These are phyloP conservation scores for Turritis glabra DNA, from an alignment of 345 rosid genomes.

Conservation along the genomic window DNA sequence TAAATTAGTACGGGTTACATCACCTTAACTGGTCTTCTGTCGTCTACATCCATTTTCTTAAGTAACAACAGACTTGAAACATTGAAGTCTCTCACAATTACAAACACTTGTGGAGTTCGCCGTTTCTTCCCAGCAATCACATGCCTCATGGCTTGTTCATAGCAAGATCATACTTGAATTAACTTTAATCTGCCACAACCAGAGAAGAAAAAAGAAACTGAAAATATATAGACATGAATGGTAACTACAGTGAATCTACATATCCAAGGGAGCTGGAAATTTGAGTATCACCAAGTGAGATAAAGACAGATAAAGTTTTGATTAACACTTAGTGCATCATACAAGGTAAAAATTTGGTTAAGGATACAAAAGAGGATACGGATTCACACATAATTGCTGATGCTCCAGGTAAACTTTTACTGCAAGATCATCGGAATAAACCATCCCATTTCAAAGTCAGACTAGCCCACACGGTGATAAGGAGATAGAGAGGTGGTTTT, in stretches of 20 bases:
- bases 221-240: neutral
- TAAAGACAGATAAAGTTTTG: slow-evolving; percentile 1
- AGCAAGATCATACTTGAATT: neutral
- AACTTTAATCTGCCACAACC: slow-evolving; percentile 20
- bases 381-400: slow-evolving; percentile 51
- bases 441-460: slow-evolving; percentile 14
- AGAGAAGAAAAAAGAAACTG: neutral
- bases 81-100: neutral
- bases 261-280: neutral
- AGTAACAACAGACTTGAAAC: neutral
- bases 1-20: neutral
- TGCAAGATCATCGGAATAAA: slow-evolving; percentile 54
- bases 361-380: slow-evolving; percentile 99
- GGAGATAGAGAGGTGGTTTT: slow-evolving; percentile 6
- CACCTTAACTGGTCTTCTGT: neutral
- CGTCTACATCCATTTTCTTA: neutral
- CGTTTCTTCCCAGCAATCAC: slow-evolving; percentile 25
- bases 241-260: neutral
- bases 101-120: slow-evolving; percentile 38
- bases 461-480: slow-evolving; percentile 3
- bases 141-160: slow-evolving; percentile 14
- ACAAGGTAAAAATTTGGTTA: slow-evolving; percentile 19
- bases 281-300: slow-evolving; percentile 5
- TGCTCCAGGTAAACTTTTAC: slow-evolving; percentile 62
- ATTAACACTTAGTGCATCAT: neutral